Evolutionary conservation across 306 rosid species (phyloP).

Genomic region (Ochetophila trinervis): DNA sequence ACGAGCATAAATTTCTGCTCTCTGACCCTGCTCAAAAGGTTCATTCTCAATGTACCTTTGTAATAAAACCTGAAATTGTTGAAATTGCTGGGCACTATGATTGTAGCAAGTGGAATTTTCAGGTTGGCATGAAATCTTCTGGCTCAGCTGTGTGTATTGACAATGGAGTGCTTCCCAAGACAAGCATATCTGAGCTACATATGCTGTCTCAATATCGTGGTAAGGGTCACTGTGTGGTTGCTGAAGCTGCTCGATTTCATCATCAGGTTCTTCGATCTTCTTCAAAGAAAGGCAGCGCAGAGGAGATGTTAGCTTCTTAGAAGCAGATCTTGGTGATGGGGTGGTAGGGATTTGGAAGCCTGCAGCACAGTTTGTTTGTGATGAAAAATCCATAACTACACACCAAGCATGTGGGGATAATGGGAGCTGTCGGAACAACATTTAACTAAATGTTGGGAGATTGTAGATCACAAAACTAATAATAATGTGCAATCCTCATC

Average conservation of each 20-base stretch:
- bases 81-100: constrained; percentile 79
- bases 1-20: constrained; percentile 76
- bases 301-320: constrained; percentile 82
- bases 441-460: neutral
- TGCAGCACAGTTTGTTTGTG: constrained; percentile 17
- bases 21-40: constrained; percentile 76
- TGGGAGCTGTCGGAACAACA: neutral
- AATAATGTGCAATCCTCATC: neutral
- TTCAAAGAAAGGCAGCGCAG: constrained; percentile 91
- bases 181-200: constrained; percentile 87
- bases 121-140: constrained; percentile 73
- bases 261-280: constrained; percentile 71
- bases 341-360: constrained; percentile 52
- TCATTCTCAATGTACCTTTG: constrained; percentile 94
- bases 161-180: constrained; percentile 99
- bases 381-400: constrained; percentile 15
- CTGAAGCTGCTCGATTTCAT: constrained; percentile 72
- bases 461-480: neutral
- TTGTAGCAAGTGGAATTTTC: constrained; percentile 67
- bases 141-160: constrained; percentile 77
- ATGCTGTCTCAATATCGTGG: constrained; percentile 79
- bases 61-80: constrained; percentile 88
- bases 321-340: constrained; percentile 75
- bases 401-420: neutral
- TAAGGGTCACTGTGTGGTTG: constrained; percentile 50